Evolutionary conservation across 352 stramenopile genomes (phyloP).

Genomic region (Aphanomyces astaci): DNA sequence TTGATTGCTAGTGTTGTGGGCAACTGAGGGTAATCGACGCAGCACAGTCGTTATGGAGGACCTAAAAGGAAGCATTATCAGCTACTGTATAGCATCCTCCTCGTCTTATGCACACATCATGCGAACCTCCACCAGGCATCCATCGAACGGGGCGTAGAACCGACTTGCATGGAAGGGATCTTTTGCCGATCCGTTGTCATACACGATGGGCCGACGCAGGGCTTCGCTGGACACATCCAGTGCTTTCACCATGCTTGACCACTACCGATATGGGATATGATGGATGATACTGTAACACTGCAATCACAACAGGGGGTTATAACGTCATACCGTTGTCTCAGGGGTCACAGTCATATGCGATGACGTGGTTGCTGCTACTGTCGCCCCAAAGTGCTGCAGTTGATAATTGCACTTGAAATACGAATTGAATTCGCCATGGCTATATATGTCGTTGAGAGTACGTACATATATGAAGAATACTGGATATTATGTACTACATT

Average conservation of each 20-base stretch:
- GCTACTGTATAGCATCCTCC: neutral
- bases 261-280: conserved; percentile 31
- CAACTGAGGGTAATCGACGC: neutral
- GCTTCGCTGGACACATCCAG: conserved; percentile 37
- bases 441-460: no score
- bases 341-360: conserved; percentile 45
- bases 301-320: no score
- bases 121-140: conserved; percentile 71
- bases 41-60: neutral
- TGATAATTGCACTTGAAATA: conserved; percentile 84
- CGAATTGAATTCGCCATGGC: conserved; percentile 66
- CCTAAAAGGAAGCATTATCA: neutral
- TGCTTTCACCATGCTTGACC: conserved; percentile 56
- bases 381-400: conserved; percentile 44
- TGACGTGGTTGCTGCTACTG: neutral
- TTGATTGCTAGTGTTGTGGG: neutral
- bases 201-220: conserved; percentile 57
- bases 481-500: no score
- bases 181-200: conserved; percentile 63
- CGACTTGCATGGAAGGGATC: conserved; percentile 73
- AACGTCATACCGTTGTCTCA: conserved; percentile 63
- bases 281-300: neutral
- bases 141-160: conserved; percentile 62
- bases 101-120: no score
- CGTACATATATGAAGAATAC: no score